Evolutionary conservation across 768 basidiomycete species (phyloP).

Genomic region (Rubroboletus pulcherrimus): DNA sequence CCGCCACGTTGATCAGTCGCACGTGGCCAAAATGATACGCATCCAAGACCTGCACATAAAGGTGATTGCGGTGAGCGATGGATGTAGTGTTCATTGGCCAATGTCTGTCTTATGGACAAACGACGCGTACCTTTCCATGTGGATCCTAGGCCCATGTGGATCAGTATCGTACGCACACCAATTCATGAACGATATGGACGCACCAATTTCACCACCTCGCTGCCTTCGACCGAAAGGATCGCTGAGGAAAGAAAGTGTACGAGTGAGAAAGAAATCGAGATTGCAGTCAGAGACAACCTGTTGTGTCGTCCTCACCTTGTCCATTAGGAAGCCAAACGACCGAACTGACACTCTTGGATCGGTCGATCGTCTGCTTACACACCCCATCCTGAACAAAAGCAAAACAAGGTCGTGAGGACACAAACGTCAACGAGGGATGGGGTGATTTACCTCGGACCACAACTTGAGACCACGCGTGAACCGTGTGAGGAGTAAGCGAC

Average conservation of each 20-base stretch:
- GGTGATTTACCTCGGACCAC: slow-evolving; percentile 42
- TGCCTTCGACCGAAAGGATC: slow-evolving; percentile 50
- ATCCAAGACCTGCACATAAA: slow-evolving; percentile 33
- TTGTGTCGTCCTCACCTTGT: slow-evolving; percentile 32
- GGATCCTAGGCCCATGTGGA: slow-evolving; percentile 31
- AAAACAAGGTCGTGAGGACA: not conserved
- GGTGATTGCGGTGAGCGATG: not conserved
- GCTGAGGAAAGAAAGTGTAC: slow-evolving; percentile 21
- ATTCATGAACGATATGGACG: slow-evolving; percentile 1
- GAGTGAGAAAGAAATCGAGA: not conserved
- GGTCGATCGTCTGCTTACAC: slow-evolving; percentile 45
- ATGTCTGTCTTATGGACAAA: not conserved
- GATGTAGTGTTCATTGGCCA: not conserved
- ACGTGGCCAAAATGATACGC: slow-evolving; percentile 41
- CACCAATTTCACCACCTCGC: slow-evolving; percentile 44
- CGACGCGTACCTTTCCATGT: slow-evolving; percentile 34
- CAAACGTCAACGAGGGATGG: not conserved
- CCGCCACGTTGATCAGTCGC: slow-evolving; percentile 46
- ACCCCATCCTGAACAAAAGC: slow-evolving; percentile 40
- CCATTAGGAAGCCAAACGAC: slow-evolving; percentile 49
- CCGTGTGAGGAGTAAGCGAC: slow-evolving; percentile 44
- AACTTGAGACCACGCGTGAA: slow-evolving; percentile 46
- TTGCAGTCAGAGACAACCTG: not conserved
- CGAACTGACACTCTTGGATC: slow-evolving; percentile 42
- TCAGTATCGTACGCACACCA: not conserved